These are phyloP conservation scores for Mimosa bimucronata DNA, from an alignment of 306 rosid species.

Conservation along the genomic window DNA sequence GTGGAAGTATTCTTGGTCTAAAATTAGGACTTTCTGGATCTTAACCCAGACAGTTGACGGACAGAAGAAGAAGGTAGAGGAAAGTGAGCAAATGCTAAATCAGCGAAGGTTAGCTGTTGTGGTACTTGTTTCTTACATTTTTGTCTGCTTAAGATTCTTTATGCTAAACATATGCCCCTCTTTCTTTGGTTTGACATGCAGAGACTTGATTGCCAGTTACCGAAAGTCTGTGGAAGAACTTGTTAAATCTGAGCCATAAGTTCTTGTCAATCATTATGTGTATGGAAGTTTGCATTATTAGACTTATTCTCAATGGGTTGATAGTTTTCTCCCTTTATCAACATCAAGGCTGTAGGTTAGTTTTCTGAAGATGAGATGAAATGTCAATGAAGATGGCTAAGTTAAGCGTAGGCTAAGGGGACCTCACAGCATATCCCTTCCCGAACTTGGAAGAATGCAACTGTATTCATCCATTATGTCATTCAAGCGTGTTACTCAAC, in stretches of 20 bases:
- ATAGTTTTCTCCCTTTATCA: conserved; percentile 20
- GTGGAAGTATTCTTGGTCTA: conserved; percentile 15
- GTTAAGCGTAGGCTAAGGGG: background rate
- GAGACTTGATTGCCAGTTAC: conserved; percentile 76
- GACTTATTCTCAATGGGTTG: conserved; percentile 9
- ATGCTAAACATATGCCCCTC: conserved; percentile 20
- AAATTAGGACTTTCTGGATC: conserved; percentile 35
- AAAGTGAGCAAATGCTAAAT: conserved; percentile 74
- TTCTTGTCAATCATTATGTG: conserved; percentile 12
- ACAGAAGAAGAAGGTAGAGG: conserved; percentile 80
- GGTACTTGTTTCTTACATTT: conserved; percentile 5
- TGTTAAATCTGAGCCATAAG: conserved; percentile 65
- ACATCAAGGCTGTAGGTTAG: background rate
- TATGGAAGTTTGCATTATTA: conserved; percentile 26
- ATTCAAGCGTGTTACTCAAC: background rate
- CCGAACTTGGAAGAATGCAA: background rate
- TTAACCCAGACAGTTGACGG: conserved; percentile 84
- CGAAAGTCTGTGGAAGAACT: conserved; percentile 75
- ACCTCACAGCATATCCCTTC: background rate
- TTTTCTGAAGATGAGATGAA: conserved; percentile 4
- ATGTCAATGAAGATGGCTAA: background rate
- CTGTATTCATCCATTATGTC: background rate
- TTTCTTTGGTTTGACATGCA: conserved; percentile 32
- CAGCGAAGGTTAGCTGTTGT: conserved; percentile 66
- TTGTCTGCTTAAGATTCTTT: conserved; percentile 15